Percentiles rank a stretch among this genome's conserved stretches.
These are phyloP conservation scores for Diaporthe citrichinensis DNA, from an alignment of 2,329 filamentous ascomycete genomes.

Conservation along the genomic window DNA sequence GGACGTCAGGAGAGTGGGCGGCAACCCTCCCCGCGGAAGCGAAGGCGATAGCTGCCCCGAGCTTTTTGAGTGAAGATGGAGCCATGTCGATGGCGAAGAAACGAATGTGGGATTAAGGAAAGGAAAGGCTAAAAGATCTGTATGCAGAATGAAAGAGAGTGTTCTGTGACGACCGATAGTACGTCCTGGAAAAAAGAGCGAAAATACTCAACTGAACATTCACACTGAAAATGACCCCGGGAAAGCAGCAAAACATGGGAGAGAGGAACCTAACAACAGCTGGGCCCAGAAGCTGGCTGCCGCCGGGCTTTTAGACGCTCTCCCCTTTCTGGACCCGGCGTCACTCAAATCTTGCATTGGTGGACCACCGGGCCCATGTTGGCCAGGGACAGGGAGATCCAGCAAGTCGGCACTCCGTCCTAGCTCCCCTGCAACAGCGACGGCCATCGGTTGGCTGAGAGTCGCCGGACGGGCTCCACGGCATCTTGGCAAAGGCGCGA, in stretches of 20 bases:
- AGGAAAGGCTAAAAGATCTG: slow-evolving; percentile 18
- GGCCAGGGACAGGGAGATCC: slow-evolving; percentile 3
- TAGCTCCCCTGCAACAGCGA: not conserved
- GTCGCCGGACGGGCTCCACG: slow-evolving; percentile 14
- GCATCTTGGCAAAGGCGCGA: not conserved
- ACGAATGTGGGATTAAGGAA: slow-evolving; percentile 4
- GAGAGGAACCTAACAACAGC: not conserved
- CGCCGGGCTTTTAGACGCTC: slow-evolving; percentile 37
- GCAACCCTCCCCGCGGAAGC: slow-evolving; percentile 35
- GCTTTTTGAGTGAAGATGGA: slow-evolving; percentile 36
- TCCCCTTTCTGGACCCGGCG: slow-evolving; percentile 28
- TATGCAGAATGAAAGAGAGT: slow-evolving; percentile 35
- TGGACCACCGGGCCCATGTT: slow-evolving; percentile 20
- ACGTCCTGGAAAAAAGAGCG: slow-evolving; percentile 37
- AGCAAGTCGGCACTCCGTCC: slow-evolving; percentile 7
- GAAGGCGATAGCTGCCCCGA: slow-evolving; percentile 38
- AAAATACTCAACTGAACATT: slow-evolving; percentile 26
- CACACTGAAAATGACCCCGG: slow-evolving; percentile 24
- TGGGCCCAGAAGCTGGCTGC: slow-evolving; percentile 29
- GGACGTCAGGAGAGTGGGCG: slow-evolving; percentile 33
- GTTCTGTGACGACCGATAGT: slow-evolving; percentile 28
- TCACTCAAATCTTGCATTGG: slow-evolving; percentile 33
- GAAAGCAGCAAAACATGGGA: slow-evolving; percentile 35
- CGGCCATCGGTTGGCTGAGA: slow-evolving; percentile 27
- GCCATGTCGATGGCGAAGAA: slow-evolving; percentile 33